Percentiles rank a stretch among this genome's conserved stretches.
Conservation (phyloP, 192 early-diverging fungal genomes). For the Gamsiella multidivaricata region DNA sequence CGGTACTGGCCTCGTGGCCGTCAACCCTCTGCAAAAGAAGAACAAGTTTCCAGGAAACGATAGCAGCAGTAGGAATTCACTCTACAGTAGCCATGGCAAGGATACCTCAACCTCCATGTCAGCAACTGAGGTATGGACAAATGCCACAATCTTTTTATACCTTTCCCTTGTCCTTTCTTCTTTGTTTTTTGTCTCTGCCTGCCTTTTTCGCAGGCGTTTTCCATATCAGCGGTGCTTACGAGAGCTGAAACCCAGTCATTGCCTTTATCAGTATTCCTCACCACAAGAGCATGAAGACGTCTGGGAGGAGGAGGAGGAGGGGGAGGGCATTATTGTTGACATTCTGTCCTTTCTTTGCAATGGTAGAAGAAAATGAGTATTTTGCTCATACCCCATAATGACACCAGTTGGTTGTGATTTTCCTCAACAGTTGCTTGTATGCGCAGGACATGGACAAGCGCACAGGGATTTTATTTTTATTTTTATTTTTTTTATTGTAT, state of each 20-base stretch:
- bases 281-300: background rate
- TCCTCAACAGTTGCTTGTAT: background rate
- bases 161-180: background rate
- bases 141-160: background rate
- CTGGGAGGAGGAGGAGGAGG: background rate
- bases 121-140: slow-evolving; percentile 23
- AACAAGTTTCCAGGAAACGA: slow-evolving; percentile 13
- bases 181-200: background rate
- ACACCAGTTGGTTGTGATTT: background rate
- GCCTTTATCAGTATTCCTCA: background rate
- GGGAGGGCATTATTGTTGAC: slow-evolving; percentile 9
- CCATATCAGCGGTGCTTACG: background rate
- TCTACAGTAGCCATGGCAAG: slow-evolving; percentile 1
- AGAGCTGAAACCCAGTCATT: slow-evolving; percentile 8
- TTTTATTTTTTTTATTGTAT: background rate
- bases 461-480: background rate
- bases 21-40: slow-evolving; percentile 17
- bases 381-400: background rate
- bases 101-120: slow-evolving; percentile 12
- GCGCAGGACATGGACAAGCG: background rate
- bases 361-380: background rate
- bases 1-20: slow-evolving; percentile 1
- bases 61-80: slow-evolving; percentile 1
- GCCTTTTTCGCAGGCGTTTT: background rate
- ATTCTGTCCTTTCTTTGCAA: background rate